Evolutionary conservation across 1,284 basidiomycete genomes (phyloP), one percentile per base, ranked within the genome.

Genomic region (Amylostereum chailletii): DNA sequence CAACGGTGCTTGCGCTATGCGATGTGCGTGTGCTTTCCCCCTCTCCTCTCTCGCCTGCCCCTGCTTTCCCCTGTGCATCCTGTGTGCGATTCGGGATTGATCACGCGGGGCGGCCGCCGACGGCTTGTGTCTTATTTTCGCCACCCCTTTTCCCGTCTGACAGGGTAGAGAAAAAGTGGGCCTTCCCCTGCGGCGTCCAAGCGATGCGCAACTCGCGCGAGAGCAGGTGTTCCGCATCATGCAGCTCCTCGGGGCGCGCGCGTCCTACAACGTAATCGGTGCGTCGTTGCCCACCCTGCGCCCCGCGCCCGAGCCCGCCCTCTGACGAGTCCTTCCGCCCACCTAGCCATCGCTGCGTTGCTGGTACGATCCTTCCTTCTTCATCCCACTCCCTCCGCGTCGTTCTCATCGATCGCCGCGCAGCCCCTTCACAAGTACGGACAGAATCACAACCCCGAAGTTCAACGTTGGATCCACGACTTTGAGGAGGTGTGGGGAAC

Each of bases 361-460:
- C 82, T 79, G 78, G 83, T 85, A 66, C 62, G 75, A 58, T 27
- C 43, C 5, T 48, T 46, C 36, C 45, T 48, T 26, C 38, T 36
- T 46, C 34, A 37, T 46, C 36, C 42, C 34, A 50, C 46, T 42
- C 4, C 38, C 42, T 42, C 47, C 33, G 29, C 31, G 37, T 48
- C 47, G 46, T 10, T 41, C 34, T 43, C 29, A 36, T 49, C 32
- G 2, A 29, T 26, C 34, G 39, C 27, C 26, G 11, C 39, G 32
- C 54, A 85, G 83, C 71, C 80, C n/a, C 72, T 85, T 49, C 74
- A 80, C 62, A 82, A 78, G 60, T 83, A 84, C 60, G 73, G 71
- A 51, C 71, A 77, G 49, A 69, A 74, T 41, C 77, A 83, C 49
- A 74, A 74, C 53, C 65, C 69, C 32, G 68, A 71, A 48, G 59